Evolutionary conservation across 331 rosid genomes (phyloP), one percentile per base, ranked within the genome.

Genomic region (Saraca asoca): DNA sequence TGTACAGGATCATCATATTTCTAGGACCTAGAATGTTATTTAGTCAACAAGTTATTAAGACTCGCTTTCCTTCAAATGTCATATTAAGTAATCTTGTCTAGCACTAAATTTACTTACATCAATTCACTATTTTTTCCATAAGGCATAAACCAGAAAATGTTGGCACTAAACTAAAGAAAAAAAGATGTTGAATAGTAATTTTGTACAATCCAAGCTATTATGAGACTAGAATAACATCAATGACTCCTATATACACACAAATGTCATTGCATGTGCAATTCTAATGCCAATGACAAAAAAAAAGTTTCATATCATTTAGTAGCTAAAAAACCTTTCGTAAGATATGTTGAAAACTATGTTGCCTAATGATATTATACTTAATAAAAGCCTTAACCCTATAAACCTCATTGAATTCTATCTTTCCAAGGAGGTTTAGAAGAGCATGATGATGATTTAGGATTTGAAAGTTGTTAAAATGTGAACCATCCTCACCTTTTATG

Each of bases 1-100:
- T 94, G 97, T 9, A 96, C 99, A 2, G 99, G 99, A 70, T 94
- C 97, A 89, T 94, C 99, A 60, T 90, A 94, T 69, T 94, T 94
- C 70, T 94, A 97, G 29, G 99, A 94, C 86, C 99, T 94, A 89
- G 62, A 73, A 55, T 49, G 19, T 51, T 49, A 43, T 49, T 44
- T 37, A 56, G 70, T 19, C 19, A 67, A 54, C 31, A 71, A 57
- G 31, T 24, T 24, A 59, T 59, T 42, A 67, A 73, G 64, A 72
- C 51, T 75, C 6, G 51, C 60, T 62, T 75, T 19, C 35, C 37
- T 12, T 11, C 4, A 41, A 18, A 58, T 45, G 58, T 56, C 75
- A 61, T 55, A 74, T 43, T 17, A 12, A 66, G 34, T 51, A 73
- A 65, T 44, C 38, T 5, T 20, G 41, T 35, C 37, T 14, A 42